Base-by-base conservation (phyloP, 192 early-diverging fungal genomes). In the Backusella psychrophila region DNA sequence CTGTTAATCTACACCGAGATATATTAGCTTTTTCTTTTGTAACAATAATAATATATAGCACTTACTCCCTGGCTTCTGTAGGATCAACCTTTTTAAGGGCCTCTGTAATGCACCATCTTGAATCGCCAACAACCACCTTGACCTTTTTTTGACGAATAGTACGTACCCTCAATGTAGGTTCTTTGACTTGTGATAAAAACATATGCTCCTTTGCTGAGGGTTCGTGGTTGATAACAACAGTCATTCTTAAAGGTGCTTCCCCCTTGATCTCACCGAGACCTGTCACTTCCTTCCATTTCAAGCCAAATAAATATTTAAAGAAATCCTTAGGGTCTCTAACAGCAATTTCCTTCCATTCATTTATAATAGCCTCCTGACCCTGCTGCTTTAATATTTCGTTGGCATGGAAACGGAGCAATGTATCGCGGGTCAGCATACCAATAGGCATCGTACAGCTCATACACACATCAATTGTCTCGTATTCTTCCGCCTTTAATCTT, bases 241-340 rank as follows among this genome's bases (percentile, higher is more conserved):
- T 87, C 66, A 92, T 81, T 41, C 78, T 81, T 31, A 91, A 84
- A 26, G 84, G 81, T 65, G 81, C 83, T 15, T 74, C 68, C 6
- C 38, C 23, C 41, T 84, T 71, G 59, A 86, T 78, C 56, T 86
- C 76, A 0, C 59, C 69, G 46, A 88, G 65, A 1, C 83, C 80
- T 12, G 80, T 83, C 17, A 39, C 68, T 26, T 52, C 26, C 33
- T 74, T 80, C 9, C 90, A 75, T 0, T 75, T 71, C 71, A 85
- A 76, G 1, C 79, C 74, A 36, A 90, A 69, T 19, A 92, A 26
- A 17, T 77, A 53, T 69, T 83, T 86, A 7, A 92, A 85, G 44
- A 88, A 75, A 66, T 94, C 90, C 59, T 92, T 94, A 59, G 89
- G 85, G 38, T 92, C 89, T 6, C 83, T 66, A 3, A 78, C 72